phyloP scores from a whole-genome alignment of 2,329 filamentous ascomycete genomes.

The Xylariaceae sp. region DNA sequence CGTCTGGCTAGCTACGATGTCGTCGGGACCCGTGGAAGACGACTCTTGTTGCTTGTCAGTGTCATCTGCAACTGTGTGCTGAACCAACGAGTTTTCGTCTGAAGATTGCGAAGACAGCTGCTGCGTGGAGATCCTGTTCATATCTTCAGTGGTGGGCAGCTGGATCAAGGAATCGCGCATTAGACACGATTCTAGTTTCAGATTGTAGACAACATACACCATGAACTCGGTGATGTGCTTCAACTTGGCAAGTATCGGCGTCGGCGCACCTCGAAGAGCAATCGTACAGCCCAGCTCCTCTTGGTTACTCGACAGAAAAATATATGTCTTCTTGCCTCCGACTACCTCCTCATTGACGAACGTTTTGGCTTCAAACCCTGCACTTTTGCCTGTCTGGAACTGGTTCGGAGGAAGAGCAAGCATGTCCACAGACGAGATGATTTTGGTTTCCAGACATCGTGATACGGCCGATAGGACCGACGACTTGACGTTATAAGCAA shows the following conservation, averaged over 20 bases:
- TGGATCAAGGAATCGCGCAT: slow-evolving; percentile 90
- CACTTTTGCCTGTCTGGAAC: slow-evolving; percentile 72
- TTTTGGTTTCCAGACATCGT: slow-evolving; percentile 81
- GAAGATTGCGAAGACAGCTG: slow-evolving; percentile 29
- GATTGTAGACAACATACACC: slow-evolving; percentile 97
- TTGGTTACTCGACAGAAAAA: slow-evolving; percentile 86
- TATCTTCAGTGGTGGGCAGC: slow-evolving; percentile 60
- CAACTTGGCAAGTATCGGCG: slow-evolving; percentile 65
- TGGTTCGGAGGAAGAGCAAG: slow-evolving; percentile 63
- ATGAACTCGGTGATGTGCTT: slow-evolving; percentile 97
- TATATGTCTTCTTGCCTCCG: slow-evolving; percentile 85
- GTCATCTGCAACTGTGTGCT: slow-evolving; percentile 20
- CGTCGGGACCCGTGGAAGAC: slow-evolving; percentile 22
- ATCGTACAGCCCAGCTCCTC: slow-evolving; percentile 93
- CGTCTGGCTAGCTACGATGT: slow-evolving; percentile 21
- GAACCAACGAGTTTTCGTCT: slow-evolving; percentile 36
- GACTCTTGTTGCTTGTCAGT: slow-evolving; percentile 21
- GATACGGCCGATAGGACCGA: slow-evolving; percentile 94
- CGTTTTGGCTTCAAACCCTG: slow-evolving; percentile 90
- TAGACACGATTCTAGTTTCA: slow-evolving; percentile 90
- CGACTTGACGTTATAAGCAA: slow-evolving; percentile 93
- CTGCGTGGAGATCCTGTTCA: slow-evolving; percentile 35
- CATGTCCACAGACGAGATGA: slow-evolving; percentile 94
- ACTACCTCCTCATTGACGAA: slow-evolving; percentile 74
- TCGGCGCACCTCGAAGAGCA: slow-evolving; percentile 75